phyloP scores from a whole-genome alignment of 352 stramenopile genomes.

The Pilasporangium apinafurcum region DNA sequence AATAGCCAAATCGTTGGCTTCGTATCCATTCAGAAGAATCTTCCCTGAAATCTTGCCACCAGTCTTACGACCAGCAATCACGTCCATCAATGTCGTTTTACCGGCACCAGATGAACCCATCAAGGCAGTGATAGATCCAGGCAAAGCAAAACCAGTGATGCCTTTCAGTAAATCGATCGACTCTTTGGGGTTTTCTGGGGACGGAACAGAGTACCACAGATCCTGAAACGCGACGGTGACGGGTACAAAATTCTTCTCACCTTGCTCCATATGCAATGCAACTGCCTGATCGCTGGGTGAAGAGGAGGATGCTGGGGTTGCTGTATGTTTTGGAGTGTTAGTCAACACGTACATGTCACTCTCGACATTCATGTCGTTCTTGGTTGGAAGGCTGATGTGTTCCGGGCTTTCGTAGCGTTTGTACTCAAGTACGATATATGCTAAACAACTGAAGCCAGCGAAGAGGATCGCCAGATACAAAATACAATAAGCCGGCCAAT shows the following conservation, averaged over 20 bases:
- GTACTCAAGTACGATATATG: constrained; percentile 9
- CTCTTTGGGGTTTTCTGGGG: constrained; percentile 20
- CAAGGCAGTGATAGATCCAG: constrained; percentile 21
- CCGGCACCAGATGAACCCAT: constrained; percentile 39
- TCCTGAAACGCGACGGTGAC: constrained; percentile 13
- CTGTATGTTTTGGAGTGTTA: background rate
- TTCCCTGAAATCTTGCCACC: constrained; percentile 55
- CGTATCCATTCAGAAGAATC: constrained; percentile 70
- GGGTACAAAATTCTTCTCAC: constrained; percentile 3
- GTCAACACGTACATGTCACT: background rate
- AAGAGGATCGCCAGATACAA: constrained; percentile 20
- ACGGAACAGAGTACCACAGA: constrained; percentile 16
- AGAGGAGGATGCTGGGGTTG: background rate
- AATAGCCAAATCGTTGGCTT: constrained; percentile 17
- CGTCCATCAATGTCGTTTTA: constrained; percentile 87
- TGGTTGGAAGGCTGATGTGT: constrained; percentile 14
- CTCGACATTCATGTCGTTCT: constrained; percentile 6
- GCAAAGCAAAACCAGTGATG: constrained; percentile 12
- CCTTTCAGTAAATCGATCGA: constrained; percentile 8
- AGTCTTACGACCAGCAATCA: constrained; percentile 80
- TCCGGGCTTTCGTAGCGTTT: constrained; percentile 16
- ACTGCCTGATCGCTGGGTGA: background rate
- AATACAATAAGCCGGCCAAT: constrained; percentile 2
- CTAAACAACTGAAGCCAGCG: constrained; percentile 17
- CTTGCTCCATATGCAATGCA: background rate